Evolutionary conservation across 2,329 filamentous ascomycete genomes (phyloP).

Genomic region (Cytospora schulzeri): DNA sequence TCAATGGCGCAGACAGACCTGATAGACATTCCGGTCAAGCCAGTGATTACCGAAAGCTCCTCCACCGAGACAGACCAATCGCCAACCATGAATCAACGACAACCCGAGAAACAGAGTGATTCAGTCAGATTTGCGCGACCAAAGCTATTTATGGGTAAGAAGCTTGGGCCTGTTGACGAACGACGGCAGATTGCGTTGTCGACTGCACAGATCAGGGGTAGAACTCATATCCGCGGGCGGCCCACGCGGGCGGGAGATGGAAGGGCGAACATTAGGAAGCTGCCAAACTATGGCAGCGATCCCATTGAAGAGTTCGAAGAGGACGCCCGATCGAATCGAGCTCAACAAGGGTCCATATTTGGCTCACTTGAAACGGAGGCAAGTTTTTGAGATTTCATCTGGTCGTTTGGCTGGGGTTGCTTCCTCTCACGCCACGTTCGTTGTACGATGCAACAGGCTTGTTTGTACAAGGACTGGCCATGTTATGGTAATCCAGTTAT

Average conservation of each 20-base stretch:
- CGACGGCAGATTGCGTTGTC: slow-evolving; percentile 22
- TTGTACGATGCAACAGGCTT: neutral
- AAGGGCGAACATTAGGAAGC: slow-evolving; percentile 35
- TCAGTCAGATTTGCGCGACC: slow-evolving; percentile 33
- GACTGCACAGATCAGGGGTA: slow-evolving; percentile 17
- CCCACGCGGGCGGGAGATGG: slow-evolving; percentile 28
- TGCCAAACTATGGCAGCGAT: slow-evolving; percentile 36
- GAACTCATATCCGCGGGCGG: slow-evolving; percentile 6
- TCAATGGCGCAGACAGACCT: neutral
- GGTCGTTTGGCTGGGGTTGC: neutral
- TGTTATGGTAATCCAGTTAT: neutral
- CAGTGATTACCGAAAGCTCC: neutral
- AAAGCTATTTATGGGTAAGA: slow-evolving; percentile 35
- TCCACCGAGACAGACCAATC: neutral
- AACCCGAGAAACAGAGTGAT: neutral
- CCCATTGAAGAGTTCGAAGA: slow-evolving; percentile 39
- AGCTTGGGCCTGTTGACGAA: slow-evolving; percentile 15
- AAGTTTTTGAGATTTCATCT: neutral
- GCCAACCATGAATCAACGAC: neutral
- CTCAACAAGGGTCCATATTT: slow-evolving; percentile 31
- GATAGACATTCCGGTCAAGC: neutral
- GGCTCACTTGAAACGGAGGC: slow-evolving; percentile 32
- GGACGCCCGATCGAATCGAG: slow-evolving; percentile 8
- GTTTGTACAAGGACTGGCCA: neutral
- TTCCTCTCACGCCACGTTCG: neutral